Base-by-base conservation (phyloP, 2,329 filamentous ascomycete genomes). In the Neonectria hederae region DNA sequence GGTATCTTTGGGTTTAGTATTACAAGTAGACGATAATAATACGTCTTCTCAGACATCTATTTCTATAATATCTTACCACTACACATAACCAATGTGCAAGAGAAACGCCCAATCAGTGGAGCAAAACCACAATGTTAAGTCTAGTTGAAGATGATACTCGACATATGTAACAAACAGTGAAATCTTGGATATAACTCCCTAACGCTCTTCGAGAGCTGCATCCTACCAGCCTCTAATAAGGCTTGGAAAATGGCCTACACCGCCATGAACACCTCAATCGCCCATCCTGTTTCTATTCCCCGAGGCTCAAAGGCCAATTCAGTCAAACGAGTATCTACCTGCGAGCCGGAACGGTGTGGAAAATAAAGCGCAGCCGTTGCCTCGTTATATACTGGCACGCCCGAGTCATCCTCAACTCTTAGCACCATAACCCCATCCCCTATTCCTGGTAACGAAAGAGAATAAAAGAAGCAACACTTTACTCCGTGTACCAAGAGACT, bases 401-500 rank as follows among this genome's bases (percentile, higher is more conserved):
- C 11, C 13, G n/a, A 51, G n/a, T 19, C 24, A 32, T 54, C 43
- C 19, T 21, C 22, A 32, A 22, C 19, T 38, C 26, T 38, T 28
- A 7, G 24, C 17, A 30, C 28, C 24, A n/a, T 32, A 59, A 24
- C 38, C 51, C 48, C 22, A 55, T 52, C n/a, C 56, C 59, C 51
- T 42, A 13, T 14, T 17, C 35, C 28, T 21, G 40, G 26, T 30
- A 19, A 21, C 51, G 40, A 60, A 61, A 48, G 19, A 42, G 22
- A 45, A 60, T 43, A 66, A 60, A 52, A 42, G 26, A 38, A 30
- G 26, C n/a, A 46, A 59, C 21, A 56, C 42, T 46, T 38, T 28
- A 48, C 55, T 63, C 45, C 19, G 51, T 62, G 59, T 51, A 54
- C 54, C 64, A 46, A n/a, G 51, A 45, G 48, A 68, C 65, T 69